Conservation (phyloP, 306 rosid genomes). For the Cicer chorassanicum region DNA sequence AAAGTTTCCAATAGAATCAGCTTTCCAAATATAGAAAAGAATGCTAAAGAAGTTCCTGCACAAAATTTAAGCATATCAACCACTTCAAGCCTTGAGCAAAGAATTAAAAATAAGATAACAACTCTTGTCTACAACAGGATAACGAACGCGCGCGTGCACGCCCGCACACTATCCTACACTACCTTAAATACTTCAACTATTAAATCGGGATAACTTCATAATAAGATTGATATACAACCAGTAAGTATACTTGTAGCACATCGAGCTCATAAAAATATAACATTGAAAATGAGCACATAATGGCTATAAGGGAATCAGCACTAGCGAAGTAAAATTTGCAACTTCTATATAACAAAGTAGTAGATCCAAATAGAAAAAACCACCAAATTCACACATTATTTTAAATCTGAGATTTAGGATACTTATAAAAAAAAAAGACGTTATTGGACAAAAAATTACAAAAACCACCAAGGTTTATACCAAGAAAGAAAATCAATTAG, state of each 20-base stretch:
- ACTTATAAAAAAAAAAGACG: too few species aligned
- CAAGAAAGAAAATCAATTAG: slow-evolving; percentile 31
- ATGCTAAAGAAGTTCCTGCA: slow-evolving; percentile 48
- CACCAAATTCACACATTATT: slow-evolving; percentile 32
- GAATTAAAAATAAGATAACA: slow-evolving; percentile 10
- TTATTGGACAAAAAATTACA: neutral
- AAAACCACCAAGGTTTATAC: neutral
- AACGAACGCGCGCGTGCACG: neutral
- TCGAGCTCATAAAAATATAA: neutral
- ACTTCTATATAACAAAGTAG: slow-evolving; percentile 8
- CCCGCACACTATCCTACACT: neutral
- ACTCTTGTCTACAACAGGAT: slow-evolving; percentile 2
- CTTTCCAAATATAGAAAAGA: slow-evolving; percentile 33
- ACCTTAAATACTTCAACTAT: neutral
- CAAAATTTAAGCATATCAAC: slow-evolving; percentile 41
- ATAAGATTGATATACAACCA: slow-evolving; percentile 13
- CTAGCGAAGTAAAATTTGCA: slow-evolving; percentile 9
- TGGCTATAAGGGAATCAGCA: slow-evolving; percentile 29
- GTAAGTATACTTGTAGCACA: neutral
- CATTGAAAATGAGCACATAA: slow-evolving; percentile 14
- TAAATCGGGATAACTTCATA: slow-evolving; percentile 23
- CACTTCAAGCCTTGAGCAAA: slow-evolving; percentile 42
- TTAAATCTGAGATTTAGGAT: slow-evolving; percentile 1
- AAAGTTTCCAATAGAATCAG: slow-evolving; percentile 37
- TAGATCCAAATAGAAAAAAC: slow-evolving; percentile 22